A percentile compares a stretch with the other conserved stretches of the same genome.
phyloP scores from a whole-genome alignment of 805 yeast species.

The Peterozyma xylosa region DNA sequence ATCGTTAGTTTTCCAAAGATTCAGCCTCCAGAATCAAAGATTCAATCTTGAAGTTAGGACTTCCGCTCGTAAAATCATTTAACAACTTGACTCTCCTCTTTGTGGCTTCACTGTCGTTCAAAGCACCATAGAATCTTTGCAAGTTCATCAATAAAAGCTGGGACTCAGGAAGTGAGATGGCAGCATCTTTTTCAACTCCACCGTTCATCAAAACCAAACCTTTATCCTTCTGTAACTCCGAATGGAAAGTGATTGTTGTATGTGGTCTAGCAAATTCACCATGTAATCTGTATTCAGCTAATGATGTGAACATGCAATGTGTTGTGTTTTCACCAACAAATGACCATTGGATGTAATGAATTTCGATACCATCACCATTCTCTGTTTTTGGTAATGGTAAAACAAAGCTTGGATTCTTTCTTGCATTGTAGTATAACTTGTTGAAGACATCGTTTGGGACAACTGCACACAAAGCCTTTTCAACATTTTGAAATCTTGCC shows the following conservation, averaged over 20 bases:
- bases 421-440: conserved; percentile 58
- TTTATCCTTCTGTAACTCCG: conserved; percentile 56
- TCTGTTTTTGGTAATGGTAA: conserved; percentile 75
- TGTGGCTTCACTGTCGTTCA: conserved; percentile 32
- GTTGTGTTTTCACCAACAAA: conserved; percentile 78
- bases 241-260: conserved; percentile 82
- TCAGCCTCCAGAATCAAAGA: conserved; percentile 66
- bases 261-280: conserved; percentile 93
- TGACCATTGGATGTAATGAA: conserved; percentile 92
- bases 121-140: conserved; percentile 79
- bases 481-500: conserved; percentile 65
- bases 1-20: conserved; percentile 43
- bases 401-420: conserved; percentile 75
- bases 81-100: conserved; percentile 50
- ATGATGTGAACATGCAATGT: conserved; percentile 84
- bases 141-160: conserved; percentile 68
- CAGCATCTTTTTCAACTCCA: conserved; percentile 61
- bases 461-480: conserved; percentile 57
- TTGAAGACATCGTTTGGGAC: conserved; percentile 52
- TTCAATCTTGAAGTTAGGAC: conserved; percentile 57
- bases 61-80: conserved; percentile 63
- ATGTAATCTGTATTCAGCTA: conserved; percentile 87
- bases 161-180: conserved; percentile 65
- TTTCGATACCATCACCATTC: conserved; percentile 47
- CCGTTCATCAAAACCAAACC: conserved; percentile 82